Evolutionary conservation across 2,329 filamentous ascomycete species (phyloP), one percentile per base, ranked within the genome.

Genomic region (Aureobasidium sp.): DNA sequence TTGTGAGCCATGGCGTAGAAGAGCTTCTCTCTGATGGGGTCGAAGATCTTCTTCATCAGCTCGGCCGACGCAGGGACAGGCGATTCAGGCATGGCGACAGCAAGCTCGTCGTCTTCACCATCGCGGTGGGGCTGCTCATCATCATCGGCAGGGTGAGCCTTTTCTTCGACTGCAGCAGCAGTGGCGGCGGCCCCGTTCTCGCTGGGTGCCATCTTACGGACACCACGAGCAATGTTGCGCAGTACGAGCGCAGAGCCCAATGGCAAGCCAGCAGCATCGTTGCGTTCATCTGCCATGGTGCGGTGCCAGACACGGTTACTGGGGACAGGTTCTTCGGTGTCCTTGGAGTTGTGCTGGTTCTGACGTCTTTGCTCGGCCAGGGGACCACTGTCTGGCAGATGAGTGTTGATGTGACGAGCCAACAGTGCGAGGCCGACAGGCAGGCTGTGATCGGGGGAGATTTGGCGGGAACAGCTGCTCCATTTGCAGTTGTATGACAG

Each of bases 181-280:
- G 49, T 42, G 63, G 21, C 70, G 67, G 15, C 67, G 66, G 25
- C 46, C 53, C 40, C 35, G 45, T 45, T 55, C 1, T 21, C 29
- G 21, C 17, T 38, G 11, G 47, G 40, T 63, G 0, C 70, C 68
- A 69, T 2, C 59, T 74, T 75, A 21, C 69, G 70, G 25, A 76
- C 67, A 60, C 74, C 72, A 25, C 77, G 73, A 13, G 89, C 89
- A 63, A 94, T 83, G 69, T 94, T 94, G 31, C 89, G 83, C 47
- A 94, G 79, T 37, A 94, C 87, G 29, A 93, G 78, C 15, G 88
- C 85, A 2, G 88, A 87, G 59, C 87, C 89, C 7, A 93, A 78
- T n/a, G 89, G 88, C 37, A 93, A 85, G 5, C 89, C 89, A 0
- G 86, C 87, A 2, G 89, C 86, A 68, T 90, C 78, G 29, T 69